These are phyloP conservation scores for Leishmania major DNA, from an alignment of 208 protist species.

Conservation along the genomic window DNA sequence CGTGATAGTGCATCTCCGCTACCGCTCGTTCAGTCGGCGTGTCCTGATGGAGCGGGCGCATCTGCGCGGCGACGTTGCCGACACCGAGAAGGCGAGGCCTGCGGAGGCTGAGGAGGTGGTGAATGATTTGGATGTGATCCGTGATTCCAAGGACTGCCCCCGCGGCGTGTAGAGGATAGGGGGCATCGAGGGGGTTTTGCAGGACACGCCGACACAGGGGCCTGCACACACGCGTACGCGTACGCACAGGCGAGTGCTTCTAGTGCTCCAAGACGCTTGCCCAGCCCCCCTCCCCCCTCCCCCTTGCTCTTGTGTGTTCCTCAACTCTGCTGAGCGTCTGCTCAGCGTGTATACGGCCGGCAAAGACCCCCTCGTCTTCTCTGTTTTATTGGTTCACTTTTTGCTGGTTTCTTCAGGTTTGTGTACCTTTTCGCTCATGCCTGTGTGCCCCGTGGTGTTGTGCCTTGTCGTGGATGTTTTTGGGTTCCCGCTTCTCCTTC, in stretches of 20 bases:
- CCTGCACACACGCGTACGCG: background rate
- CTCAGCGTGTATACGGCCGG: background rate
- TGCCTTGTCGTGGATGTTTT: too few species aligned
- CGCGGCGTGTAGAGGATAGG: background rate
- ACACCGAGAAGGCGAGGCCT: background rate
- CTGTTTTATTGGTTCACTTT: too few species aligned
- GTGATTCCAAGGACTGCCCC: background rate
- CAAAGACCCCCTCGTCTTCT: background rate
- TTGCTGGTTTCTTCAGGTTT: too few species aligned
- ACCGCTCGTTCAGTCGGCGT: conserved; percentile 34
- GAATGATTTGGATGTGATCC: background rate
- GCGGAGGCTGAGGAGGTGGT: background rate
- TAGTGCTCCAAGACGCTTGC: background rate
- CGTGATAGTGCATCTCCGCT: conserved; percentile 43
- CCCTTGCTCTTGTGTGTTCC: background rate
- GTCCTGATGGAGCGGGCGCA: conserved; percentile 49
- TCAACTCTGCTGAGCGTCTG: background rate
- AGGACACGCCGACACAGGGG: background rate
- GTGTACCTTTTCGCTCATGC: too few species aligned
- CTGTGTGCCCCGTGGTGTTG: too few species aligned
- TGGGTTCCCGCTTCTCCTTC: background rate
- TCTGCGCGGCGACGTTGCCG: conserved; percentile 29
- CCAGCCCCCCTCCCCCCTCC: background rate
- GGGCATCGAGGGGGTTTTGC: background rate
- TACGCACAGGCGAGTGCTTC: background rate